These are phyloP conservation scores for Phytopythium montanum DNA, from an alignment of 352 stramenopile species.

Conservation along the genomic window DNA sequence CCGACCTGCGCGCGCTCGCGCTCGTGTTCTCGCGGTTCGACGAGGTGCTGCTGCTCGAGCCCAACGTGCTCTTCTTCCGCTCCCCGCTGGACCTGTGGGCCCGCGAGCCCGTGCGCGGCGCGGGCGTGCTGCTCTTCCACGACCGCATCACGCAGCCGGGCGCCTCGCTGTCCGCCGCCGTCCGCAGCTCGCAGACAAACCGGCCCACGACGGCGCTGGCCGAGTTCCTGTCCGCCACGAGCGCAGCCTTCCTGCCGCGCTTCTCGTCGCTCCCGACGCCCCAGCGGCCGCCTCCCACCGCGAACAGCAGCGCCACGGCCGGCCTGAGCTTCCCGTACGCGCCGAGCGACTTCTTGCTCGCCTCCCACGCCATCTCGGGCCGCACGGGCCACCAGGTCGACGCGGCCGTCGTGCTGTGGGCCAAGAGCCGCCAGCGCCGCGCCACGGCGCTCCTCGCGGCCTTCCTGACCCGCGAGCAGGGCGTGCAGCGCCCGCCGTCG, in stretches of 20 bases:
- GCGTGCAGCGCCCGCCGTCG: conserved; percentile 2
- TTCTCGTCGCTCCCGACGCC: conserved; percentile 5
- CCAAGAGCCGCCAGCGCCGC: conserved; percentile 21
- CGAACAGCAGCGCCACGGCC: background rate
- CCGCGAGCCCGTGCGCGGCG: conserved; percentile 16
- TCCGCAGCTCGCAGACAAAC: background rate
- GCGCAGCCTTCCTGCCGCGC: conserved; percentile 5
- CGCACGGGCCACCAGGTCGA: conserved; percentile 29
- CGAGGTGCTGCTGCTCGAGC: conserved; percentile 44
- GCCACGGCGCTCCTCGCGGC: conserved; percentile 29
- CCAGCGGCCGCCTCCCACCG: background rate
- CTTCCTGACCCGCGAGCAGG: conserved; percentile 14
- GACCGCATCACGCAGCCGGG: conserved; percentile 1
- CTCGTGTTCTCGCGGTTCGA: conserved; percentile 33
- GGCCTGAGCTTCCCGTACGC: conserved; percentile 7
- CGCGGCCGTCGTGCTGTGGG: conserved; percentile 33
- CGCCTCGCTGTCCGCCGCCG: background rate
- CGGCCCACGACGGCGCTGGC: conserved; percentile 8
- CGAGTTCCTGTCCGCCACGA: conserved; percentile 10
- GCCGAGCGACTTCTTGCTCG: conserved; percentile 22
- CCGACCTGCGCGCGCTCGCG: conserved; percentile 28
- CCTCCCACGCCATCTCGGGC: conserved; percentile 21
- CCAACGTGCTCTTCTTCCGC: conserved; percentile 34
- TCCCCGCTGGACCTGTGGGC: conserved; percentile 31
- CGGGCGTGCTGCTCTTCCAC: conserved; percentile 15